phyloP scores from a whole-genome alignment of 805 yeast genomes.

The Wickerhamomyces strasburgensis region DNA sequence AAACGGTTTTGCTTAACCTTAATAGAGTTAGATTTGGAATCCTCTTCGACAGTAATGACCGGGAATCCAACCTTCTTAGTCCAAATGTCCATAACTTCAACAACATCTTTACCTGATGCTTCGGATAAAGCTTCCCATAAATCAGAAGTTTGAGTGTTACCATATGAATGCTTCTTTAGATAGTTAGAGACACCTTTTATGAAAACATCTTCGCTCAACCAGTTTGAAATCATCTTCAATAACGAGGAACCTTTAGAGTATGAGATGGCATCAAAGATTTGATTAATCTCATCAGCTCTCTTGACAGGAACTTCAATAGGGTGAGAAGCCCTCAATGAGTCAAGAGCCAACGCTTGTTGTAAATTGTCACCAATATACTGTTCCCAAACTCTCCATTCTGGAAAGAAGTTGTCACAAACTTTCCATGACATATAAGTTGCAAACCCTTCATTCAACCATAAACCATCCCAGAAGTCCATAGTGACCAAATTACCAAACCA shows the following conservation, averaged over 20 bases:
- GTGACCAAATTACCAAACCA: conserved; percentile 91
- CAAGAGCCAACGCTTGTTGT: conserved; percentile 70
- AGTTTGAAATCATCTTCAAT: conserved; percentile 72
- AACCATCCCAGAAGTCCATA: conserved; percentile 91
- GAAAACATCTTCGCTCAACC: conserved; percentile 75
- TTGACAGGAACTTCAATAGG: conserved; percentile 82
- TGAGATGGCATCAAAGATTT: conserved; percentile 80
- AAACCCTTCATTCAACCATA: conserved; percentile 86
- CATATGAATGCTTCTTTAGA: conserved; percentile 69
- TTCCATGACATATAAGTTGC: conserved; percentile 93
- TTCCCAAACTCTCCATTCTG: conserved; percentile 87
- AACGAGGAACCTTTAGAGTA: conserved; percentile 78
- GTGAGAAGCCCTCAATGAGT: conserved; percentile 77
- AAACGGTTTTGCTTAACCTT: conserved; percentile 67
- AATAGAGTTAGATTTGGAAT: conserved; percentile 37
- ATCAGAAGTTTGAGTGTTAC: conserved; percentile 72
- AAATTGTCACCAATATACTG: conserved; percentile 72
- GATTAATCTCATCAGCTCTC: conserved; percentile 74
- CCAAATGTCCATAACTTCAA: conserved; percentile 73
- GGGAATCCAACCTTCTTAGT: conserved; percentile 78
- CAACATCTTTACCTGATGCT: conserved; percentile 70
- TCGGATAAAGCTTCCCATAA: conserved; percentile 70
- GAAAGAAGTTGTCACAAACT: conserved; percentile 69
- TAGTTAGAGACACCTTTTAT: conserved; percentile 76
- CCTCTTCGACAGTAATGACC: conserved; percentile 60